A percentile compares a stretch with the other conserved stretches of the same genome.
Evolutionary conservation across 164 flowering plant species (phyloP).

Genomic region (Vitis riparia): DNA sequence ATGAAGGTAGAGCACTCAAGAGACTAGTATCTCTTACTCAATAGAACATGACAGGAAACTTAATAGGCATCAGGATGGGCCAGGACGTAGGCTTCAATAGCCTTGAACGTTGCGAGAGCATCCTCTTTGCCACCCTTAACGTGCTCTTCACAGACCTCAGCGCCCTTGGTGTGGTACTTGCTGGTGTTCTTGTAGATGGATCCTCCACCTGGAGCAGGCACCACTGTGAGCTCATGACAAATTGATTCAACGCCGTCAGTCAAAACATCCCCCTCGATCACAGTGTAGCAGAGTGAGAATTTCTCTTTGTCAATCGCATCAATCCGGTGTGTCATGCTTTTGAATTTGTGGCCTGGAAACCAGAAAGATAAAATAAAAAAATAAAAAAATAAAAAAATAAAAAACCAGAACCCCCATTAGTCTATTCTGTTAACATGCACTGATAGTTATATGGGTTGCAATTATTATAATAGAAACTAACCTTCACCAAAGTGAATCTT

Average conservation of each 20-base stretch:
- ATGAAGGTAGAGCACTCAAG: too few species aligned
- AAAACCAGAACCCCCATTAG: too few species aligned
- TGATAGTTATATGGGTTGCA: too few species aligned
- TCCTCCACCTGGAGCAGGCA: slow-evolving; percentile 24
- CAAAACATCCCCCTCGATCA: slow-evolving; percentile 27
- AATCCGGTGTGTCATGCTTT: slow-evolving; percentile 23
- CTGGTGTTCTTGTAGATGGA: slow-evolving; percentile 20
- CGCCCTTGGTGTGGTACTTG: slow-evolving; percentile 2
- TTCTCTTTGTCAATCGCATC: slow-evolving; percentile 28
- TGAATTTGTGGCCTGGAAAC: slow-evolving; percentile 26
- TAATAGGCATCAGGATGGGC: too few species aligned
- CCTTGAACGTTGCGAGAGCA: slow-evolving; percentile 1
- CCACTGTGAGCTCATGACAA: slow-evolving; percentile 19
- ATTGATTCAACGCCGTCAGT: slow-evolving; percentile 17
- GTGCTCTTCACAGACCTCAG: too few species aligned
- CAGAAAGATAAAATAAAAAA: background rate
- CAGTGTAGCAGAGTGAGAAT: slow-evolving; percentile 12
- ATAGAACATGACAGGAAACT: too few species aligned
- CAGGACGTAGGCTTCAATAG: background rate
- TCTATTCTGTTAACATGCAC: background rate
- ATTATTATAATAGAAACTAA: background rate
- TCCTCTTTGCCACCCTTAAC: too few species aligned
- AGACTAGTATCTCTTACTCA: too few species aligned
- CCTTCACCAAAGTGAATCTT: slow-evolving; percentile 15
- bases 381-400: background rate